Percentiles rank a stretch among this genome's conserved stretches.
phyloP scores from a whole-genome alignment of 768 basidiomycete genomes.

The Agaricus sinodeliciosus region DNA sequence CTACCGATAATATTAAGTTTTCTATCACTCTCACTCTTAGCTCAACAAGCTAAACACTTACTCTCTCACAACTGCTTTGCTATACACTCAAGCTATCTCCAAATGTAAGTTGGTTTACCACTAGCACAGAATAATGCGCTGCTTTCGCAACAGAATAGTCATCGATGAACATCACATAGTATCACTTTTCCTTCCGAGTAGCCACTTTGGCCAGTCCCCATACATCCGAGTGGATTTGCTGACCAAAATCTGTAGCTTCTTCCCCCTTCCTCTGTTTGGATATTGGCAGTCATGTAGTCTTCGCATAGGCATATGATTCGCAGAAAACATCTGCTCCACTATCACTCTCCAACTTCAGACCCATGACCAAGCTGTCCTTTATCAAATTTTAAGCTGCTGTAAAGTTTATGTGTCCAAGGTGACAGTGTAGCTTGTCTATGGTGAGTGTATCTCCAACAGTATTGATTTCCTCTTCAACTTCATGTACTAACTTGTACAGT shows the following conservation, averaged over 20 bases:
- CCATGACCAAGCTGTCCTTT: slow-evolving; percentile 21
- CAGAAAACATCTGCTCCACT: slow-evolving; percentile 11
- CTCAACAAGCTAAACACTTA: too few species aligned
- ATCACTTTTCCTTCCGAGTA: slow-evolving; percentile 15
- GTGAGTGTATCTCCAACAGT: not conserved
- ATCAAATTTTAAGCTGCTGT: slow-evolving; percentile 15
- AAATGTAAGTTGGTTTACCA: too few species aligned
- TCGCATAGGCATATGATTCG: slow-evolving; percentile 15
- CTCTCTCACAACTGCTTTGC: too few species aligned
- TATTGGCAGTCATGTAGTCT: slow-evolving; percentile 27
- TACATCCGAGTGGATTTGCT: slow-evolving; percentile 26
- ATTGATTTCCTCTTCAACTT: slow-evolving; percentile 4
- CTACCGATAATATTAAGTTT: too few species aligned
- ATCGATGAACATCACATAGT: slow-evolving; percentile 27
- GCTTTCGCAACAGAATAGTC: too few species aligned
- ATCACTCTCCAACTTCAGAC: slow-evolving; percentile 20
- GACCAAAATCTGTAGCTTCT: slow-evolving; percentile 14
- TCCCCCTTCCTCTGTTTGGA: slow-evolving; percentile 19
- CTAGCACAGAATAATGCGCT: too few species aligned
- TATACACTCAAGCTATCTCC: too few species aligned
- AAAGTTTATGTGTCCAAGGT: not conserved
- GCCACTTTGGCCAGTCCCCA: slow-evolving; percentile 29
- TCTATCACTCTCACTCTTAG: too few species aligned
- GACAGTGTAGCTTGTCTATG: not conserved
- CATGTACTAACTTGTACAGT: not conserved